Evolutionary conservation across 805 yeast genomes (phyloP).

Genomic region (Candida xyloterini): DNA sequence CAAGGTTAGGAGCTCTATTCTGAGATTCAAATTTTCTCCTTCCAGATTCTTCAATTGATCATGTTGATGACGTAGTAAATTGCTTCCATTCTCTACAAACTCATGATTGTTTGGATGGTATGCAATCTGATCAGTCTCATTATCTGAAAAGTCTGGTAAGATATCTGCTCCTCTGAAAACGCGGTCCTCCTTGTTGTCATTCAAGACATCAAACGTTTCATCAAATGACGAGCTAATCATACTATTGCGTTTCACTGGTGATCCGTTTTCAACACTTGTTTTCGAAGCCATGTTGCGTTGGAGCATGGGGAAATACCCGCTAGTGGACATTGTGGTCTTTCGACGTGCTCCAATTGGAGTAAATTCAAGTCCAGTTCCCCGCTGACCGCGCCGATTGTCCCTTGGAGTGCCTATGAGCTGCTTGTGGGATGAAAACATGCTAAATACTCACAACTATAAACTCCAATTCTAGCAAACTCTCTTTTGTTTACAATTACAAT

Average conservation of each 20-base stretch:
- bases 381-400: slow-evolving; percentile 15
- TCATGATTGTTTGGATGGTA: slow-evolving; percentile 3
- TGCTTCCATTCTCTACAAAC: slow-evolving; percentile 20
- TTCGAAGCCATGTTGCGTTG: slow-evolving; percentile 18
- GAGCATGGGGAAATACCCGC: slow-evolving; percentile 15
- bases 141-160: slow-evolving; percentile 23
- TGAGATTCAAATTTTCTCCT: slow-evolving; percentile 42
- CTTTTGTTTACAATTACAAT: slow-evolving; percentile 9
- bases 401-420: slow-evolving; percentile 32
- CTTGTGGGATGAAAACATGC: slow-evolving; percentile 30
- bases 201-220: slow-evolving; percentile 22
- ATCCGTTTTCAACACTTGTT: slow-evolving; percentile 14
- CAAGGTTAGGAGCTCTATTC: slow-evolving; percentile 40
- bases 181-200: slow-evolving; percentile 18
- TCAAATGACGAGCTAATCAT: slow-evolving; percentile 24
- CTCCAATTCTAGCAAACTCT: slow-evolving; percentile 6
- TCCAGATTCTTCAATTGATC: slow-evolving; percentile 30
- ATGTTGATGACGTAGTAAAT: slow-evolving; percentile 27
- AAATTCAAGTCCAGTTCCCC: slow-evolving; percentile 33
- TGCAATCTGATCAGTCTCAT: slow-evolving; percentile 12
- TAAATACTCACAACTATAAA: slow-evolving; percentile 2
- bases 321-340: slow-evolving; percentile 7
- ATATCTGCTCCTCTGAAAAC: slow-evolving; percentile 27
- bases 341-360: slow-evolving; percentile 39
- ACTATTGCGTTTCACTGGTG: slow-evolving; percentile 14